Evolutionary conservation across 768 basidiomycete genomes (phyloP).

Genomic region (Boletus reticuloceps): DNA sequence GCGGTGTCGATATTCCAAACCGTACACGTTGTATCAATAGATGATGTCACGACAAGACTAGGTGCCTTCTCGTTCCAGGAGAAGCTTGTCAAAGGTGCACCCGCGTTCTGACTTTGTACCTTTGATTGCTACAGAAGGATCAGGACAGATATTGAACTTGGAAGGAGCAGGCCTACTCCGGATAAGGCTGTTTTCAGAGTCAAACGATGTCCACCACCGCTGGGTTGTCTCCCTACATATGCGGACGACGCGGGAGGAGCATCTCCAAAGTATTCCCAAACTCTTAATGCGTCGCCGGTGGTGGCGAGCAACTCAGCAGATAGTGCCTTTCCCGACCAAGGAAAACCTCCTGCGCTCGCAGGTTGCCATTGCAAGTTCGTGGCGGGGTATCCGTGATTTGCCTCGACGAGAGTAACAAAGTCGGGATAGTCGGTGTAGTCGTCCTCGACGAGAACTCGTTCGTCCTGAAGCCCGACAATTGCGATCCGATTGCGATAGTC

Average conservation of each 20-base stretch:
- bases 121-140: conserved; percentile 69
- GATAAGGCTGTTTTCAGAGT: conserved; percentile 75
- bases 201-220: conserved; percentile 58
- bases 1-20: conserved; percentile 98
- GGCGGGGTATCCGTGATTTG: conserved; percentile 88
- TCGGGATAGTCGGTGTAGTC: conserved; percentile 81
- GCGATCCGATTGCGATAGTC: conserved; percentile 82
- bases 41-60: conserved; percentile 91
- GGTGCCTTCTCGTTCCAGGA: conserved; percentile 97
- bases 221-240: conserved; percentile 69
- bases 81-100: conserved; percentile 93
- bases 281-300: conserved; percentile 87
- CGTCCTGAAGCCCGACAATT: conserved; percentile 76
- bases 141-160: conserved; percentile 6
- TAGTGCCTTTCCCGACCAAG: conserved; percentile 67
- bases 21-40: conserved; percentile 98
- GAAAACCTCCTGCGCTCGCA: conserved; percentile 54
- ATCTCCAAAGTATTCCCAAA: conserved; percentile 87
- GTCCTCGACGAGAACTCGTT: conserved; percentile 83
- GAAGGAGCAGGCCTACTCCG: conserved; percentile 54
- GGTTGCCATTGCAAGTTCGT: conserved; percentile 96
- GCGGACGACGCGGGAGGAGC: conserved; percentile 51
- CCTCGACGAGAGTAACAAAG: conserved; percentile 82
- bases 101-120: conserved; percentile 77
- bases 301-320: conserved; percentile 85